Evolutionary conservation across 2,329 filamentous ascomycete species (phyloP), one percentile per base, ranked within the genome.

Genomic region (Periconia macrospinosa): DNA sequence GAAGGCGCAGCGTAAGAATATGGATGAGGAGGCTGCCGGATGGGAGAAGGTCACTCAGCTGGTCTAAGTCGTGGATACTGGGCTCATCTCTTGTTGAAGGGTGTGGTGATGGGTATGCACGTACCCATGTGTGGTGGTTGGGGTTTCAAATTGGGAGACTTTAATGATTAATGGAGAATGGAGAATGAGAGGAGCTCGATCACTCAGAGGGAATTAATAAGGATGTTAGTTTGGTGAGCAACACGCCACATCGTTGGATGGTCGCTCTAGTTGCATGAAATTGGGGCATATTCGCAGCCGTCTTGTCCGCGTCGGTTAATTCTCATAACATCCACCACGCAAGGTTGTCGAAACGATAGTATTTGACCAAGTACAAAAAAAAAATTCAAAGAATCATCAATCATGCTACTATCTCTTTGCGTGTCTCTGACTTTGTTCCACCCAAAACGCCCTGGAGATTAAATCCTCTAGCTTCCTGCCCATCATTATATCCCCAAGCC

Each of bases 401-500:
- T 46, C 17, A 44, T 44, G 41, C n/a, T 18, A 13, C 9, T 30
- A 14, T 17, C 17, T 23, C 9, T 47, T 15, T 18, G 5, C 41
- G 27, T 41, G 30, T n/a, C 42, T 44, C n/a, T 30, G 19, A 27
- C 41, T 45, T 50, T 3, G 41, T 52, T 20, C 42, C 45, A n/a
- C 47, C 42, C 49, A 56, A 58, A 5, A 41, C 45, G 9, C 47
- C 52, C 35, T 61, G 56, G 41, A 63, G 30, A 52, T 58, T 53
- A 42, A 63, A 63, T 1, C 62, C 61, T 49, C 47, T 40, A 8
- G 53, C 56, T 23, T 59, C 55, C 50, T 53, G 54, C 3, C 56
- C 57, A 27, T 2, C 67, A 63, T 80, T 81, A 53, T 78, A 59
- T 1, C 78, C 77, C 75, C 76, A 79, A 37, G 75, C 76, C 18